Evolutionary conservation across 2,329 filamentous ascomycete species (phyloP).

Genomic region (Epichloe sp.): DNA sequence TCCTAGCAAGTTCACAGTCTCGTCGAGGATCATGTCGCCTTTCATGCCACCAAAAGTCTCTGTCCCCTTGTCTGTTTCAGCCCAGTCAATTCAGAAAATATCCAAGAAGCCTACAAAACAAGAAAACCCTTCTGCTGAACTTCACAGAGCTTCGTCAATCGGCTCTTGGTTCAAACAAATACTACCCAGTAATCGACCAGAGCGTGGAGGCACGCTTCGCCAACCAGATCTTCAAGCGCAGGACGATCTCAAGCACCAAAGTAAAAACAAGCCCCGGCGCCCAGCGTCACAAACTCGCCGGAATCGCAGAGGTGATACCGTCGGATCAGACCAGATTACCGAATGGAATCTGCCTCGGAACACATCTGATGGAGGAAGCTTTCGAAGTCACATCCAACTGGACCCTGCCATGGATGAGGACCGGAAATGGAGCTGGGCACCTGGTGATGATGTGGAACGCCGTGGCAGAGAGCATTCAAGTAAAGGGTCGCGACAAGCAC

Average conservation of each 20-base stretch:
- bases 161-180: constrained; percentile 30
- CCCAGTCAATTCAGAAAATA: not conserved
- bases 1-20: not conserved
- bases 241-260: constrained; percentile 5
- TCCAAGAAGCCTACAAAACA: not conserved
- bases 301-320: constrained; percentile 10
- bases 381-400: not conserved
- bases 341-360: constrained; percentile 24
- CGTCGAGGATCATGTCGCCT: constrained; percentile 9
- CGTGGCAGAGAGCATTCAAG: not conserved
- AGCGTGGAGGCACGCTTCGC: constrained; percentile 36
- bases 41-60: constrained; percentile 11
- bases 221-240: constrained; percentile 17
- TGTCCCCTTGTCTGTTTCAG: constrained; percentile 7
- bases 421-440: constrained; percentile 11
- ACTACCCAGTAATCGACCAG: constrained; percentile 34
- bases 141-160: constrained; percentile 16
- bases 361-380: constrained; percentile 6
- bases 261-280: constrained; percentile 1
- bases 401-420: not conserved
- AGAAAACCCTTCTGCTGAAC: not conserved
- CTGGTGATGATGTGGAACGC: constrained; percentile 5
- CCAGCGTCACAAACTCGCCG: constrained; percentile 5
- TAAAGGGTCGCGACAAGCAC: not conserved
- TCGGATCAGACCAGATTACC: constrained; percentile 18